Base-by-base conservation (phyloP, 805 yeast genomes). In the Pichia heedii region DNA sequence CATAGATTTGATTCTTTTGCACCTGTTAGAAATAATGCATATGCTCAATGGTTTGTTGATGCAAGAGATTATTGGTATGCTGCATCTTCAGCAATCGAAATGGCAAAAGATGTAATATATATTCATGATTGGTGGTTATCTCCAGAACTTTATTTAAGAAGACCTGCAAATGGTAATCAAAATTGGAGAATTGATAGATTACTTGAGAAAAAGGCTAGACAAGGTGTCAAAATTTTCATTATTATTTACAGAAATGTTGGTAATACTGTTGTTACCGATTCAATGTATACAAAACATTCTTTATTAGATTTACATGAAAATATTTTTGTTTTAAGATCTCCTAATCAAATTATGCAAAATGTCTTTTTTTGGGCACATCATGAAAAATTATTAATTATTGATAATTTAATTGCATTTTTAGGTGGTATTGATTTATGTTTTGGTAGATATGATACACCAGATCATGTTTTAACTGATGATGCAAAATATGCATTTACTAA, bases 301-400 rank as follows among this genome's bases (percentile, higher is more conserved):
- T 71, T 93, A 56, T 70, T 94, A 41, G 87, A 84, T 42, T 67
- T 93, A 35, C 88, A 90, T 61, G 81, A 79, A 22, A 93, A 93
- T 57, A 78, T 93, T 40, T 90, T 85, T 62, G 88, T 90, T 13
- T 74, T 93, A 48, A 76, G 99, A 53, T 89, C 97, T 1, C 99
- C 99, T 5, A 89, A 93, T 54, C 99, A 93, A 60, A 76, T 93
- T 59, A 66, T 86, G 43, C 97, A 93, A 58, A 85, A 86, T 52
- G 90, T 96, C 0, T 84, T 79, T 55, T 94, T 93, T 60, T 93
- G 98, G 98, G 98, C 99, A 0, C 99, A 93, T 66, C 99, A 93
- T 66, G 99, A 93, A 57, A 93, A 93, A 57, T 62, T 93, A 45
- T 79, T 89, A 47, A 74, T 93, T 30, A 69, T 93, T 46, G 99